A percentile compares a stretch with the other conserved stretches of the same genome.
Evolutionary conservation across 306 rosid genomes (phyloP).

Genomic region (Castanea mollissima): DNA sequence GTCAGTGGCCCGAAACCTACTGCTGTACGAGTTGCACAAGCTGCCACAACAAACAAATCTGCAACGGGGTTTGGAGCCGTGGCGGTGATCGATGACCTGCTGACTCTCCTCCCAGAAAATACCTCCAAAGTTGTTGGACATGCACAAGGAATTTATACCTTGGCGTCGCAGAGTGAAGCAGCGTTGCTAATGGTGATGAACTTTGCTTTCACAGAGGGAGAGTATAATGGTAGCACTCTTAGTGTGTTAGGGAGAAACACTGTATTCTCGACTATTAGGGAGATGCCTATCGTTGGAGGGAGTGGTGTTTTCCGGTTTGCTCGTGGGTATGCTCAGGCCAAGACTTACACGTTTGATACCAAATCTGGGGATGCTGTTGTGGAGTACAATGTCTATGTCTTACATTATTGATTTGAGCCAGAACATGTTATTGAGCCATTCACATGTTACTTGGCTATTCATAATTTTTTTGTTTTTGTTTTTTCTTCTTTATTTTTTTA

Average conservation of each 20-base stretch:
- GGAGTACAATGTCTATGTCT: slow-evolving; percentile 19
- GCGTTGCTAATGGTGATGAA: slow-evolving; percentile 15
- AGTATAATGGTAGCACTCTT: slow-evolving; percentile 20
- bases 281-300: slow-evolving; percentile 23
- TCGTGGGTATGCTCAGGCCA: slow-evolving; percentile 15
- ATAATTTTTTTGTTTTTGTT: too few species aligned
- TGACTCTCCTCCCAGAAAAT: too few species aligned
- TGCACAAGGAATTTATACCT: slow-evolving; percentile 28
- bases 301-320: slow-evolving; percentile 26
- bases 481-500: too few species aligned
- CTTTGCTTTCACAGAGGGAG: slow-evolving; percentile 7
- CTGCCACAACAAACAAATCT: too few species aligned
- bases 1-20: too few species aligned
- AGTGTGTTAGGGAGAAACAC: slow-evolving; percentile 18
- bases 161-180: neutral
- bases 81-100: too few species aligned
- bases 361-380: neutral
- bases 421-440: slow-evolving; percentile 7
- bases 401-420: neutral
- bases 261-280: neutral
- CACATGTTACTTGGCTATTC: neutral
- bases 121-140: slow-evolving; percentile 37
- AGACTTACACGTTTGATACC: neutral
- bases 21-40: too few species aligned
- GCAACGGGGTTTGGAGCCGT: too few species aligned